Percentiles rank a stretch among this genome's conserved stretches.
Evolutionary conservation across 345 rosid genomes (phyloP).

Genomic region (Streptanthus diversifolius): DNA sequence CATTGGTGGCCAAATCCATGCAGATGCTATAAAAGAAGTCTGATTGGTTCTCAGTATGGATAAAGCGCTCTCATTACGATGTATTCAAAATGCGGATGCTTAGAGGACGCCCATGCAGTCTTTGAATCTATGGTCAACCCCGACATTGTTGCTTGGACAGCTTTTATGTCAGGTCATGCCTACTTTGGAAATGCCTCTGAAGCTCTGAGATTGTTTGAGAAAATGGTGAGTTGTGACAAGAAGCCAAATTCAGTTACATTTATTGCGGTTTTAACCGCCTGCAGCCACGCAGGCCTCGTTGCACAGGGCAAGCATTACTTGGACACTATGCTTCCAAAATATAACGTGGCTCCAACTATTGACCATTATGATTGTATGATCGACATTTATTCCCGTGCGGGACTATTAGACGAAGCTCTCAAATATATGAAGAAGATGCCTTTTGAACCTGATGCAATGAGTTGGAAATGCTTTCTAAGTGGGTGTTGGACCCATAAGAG

Average conservation of each 20-base stretch:
- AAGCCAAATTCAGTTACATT: slow-evolving; percentile 70
- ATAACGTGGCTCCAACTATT: slow-evolving; percentile 52
- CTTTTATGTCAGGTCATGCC: slow-evolving; percentile 63
- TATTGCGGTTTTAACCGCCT: slow-evolving; percentile 63
- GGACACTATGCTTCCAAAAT: slow-evolving; percentile 44
- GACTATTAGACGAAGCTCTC: slow-evolving; percentile 52
- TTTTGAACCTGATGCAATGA: slow-evolving; percentile 57
- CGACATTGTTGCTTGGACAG: slow-evolving; percentile 77
- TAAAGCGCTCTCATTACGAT: slow-evolving; percentile 64
- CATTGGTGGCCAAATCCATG: slow-evolving; percentile 69
- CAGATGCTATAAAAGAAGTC: slow-evolving; percentile 61
- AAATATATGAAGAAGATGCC: slow-evolving; percentile 54
- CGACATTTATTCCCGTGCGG: slow-evolving; percentile 63
- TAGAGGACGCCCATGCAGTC: slow-evolving; percentile 51
- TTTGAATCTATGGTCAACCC: slow-evolving; percentile 55
- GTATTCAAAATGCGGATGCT: slow-evolving; percentile 69
- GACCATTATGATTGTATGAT: slow-evolving; percentile 73
- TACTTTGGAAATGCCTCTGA: slow-evolving; percentile 63
- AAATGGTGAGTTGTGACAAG: slow-evolving; percentile 45
- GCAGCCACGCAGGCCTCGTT: slow-evolving; percentile 69
- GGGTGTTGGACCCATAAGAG: slow-evolving; percentile 71
- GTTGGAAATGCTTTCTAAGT: slow-evolving; percentile 72
- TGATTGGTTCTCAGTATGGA: slow-evolving; percentile 53
- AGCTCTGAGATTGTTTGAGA: slow-evolving; percentile 55
- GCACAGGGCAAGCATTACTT: slow-evolving; percentile 47